Conservation (phyloP, 352 stramenopile genomes). For the Phytophthora nicotianae region DNA sequence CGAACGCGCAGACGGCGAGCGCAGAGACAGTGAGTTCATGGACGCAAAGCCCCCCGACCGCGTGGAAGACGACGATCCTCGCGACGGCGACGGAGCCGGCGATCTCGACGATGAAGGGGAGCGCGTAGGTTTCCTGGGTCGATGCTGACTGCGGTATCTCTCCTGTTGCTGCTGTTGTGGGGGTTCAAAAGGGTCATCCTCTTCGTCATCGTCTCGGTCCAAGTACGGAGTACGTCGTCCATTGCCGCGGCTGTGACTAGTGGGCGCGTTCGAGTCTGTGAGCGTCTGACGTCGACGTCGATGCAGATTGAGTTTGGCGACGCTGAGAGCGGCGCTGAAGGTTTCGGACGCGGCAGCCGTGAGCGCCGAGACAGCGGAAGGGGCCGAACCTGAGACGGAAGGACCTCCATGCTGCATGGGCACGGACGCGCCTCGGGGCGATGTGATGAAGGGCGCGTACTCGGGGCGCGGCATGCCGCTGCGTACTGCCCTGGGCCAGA, state of each 20-base stretch:
- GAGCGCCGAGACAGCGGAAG: constrained; percentile 39
- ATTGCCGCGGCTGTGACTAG: constrained; percentile 8
- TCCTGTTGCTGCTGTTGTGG: constrained; percentile 23
- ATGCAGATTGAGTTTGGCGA: constrained; percentile 41
- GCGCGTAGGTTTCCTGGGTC: constrained; percentile 12
- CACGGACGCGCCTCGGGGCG: constrained; percentile 29
- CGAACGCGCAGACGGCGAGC: constrained; percentile 24
- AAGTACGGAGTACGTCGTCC: constrained; percentile 25
- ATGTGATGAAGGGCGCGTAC: constrained; percentile 48
- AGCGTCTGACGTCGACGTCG: constrained; percentile 35
- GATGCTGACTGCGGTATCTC: constrained; percentile 11
- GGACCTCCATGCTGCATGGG: constrained; percentile 15
- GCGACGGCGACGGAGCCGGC: constrained; percentile 19
- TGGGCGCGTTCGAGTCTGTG: constrained; percentile 11
- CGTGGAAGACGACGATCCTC: neutral
- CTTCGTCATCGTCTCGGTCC: constrained; percentile 33
- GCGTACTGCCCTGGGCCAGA: neutral
- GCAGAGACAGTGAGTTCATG: constrained; percentile 10
- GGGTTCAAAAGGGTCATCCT: constrained; percentile 32
- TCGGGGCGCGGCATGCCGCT: constrained; percentile 43
- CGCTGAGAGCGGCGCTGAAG: constrained; percentile 35
- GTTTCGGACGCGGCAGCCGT: constrained; percentile 33
- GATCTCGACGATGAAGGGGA: constrained; percentile 22
- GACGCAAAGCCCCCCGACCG: constrained; percentile 22
- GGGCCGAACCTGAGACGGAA: constrained; percentile 21